These are phyloP conservation scores for Cinchona pubescens DNA, from an alignment of 257 asterid genomes.

Conservation along the genomic window DNA sequence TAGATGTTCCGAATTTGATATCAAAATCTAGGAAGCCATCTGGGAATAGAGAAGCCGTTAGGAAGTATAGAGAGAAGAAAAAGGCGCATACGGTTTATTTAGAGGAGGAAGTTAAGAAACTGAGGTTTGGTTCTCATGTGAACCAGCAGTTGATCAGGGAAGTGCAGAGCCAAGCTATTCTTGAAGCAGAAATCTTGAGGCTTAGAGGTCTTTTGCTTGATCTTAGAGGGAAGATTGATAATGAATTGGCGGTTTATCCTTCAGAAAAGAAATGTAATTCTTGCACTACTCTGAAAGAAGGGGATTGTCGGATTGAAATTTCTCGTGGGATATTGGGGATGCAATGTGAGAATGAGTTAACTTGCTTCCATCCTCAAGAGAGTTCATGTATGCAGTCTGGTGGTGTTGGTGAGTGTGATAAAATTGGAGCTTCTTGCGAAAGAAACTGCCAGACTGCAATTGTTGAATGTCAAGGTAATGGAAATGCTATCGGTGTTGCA, in stretches of 20 bases:
- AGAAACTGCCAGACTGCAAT: constrained; percentile 20
- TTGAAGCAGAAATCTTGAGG: constrained; percentile 49
- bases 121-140: constrained; percentile 40
- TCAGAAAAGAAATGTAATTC: constrained; percentile 27
- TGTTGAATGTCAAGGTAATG: constrained; percentile 26
- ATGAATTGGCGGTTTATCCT: constrained; percentile 45
- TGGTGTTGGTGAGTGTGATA: constrained; percentile 4
- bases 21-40: constrained; percentile 28
- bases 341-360: constrained; percentile 13
- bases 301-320: constrained; percentile 17
- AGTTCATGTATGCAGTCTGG: constrained; percentile 9
- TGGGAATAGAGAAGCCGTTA: constrained; percentile 67
- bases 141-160: constrained; percentile 48
- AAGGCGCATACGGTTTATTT: constrained; percentile 55
- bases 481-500: constrained; percentile 4
- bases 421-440: constrained; percentile 13
- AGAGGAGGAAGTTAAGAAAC: constrained; percentile 57
- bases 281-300: constrained; percentile 7
- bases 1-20: constrained; percentile 11
- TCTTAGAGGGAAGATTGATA: constrained; percentile 45
- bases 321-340: not conserved
- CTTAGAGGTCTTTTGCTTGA: constrained; percentile 48
- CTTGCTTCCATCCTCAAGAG: constrained; percentile 16
- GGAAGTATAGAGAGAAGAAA: constrained; percentile 67
- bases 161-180: constrained; percentile 43